These are phyloP conservation scores for Talaromyces sp. DNA, from an alignment of 2,329 filamentous ascomycete species.

Conservation along the genomic window DNA sequence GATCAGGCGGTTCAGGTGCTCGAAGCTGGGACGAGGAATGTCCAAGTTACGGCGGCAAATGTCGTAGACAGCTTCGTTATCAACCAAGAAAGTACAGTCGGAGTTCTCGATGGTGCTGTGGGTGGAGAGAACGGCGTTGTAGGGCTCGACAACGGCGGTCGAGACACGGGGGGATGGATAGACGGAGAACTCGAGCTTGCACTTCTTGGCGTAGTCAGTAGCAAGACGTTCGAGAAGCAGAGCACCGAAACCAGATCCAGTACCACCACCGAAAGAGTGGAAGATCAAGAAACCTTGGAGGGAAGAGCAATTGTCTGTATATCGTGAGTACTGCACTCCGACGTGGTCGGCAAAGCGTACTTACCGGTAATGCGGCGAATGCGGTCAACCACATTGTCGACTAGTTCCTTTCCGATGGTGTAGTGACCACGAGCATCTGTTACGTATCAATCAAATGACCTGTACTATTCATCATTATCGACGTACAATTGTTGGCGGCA, in stretches of 20 bases:
- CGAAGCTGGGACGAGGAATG: slow-evolving; percentile 61
- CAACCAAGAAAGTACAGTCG: slow-evolving; percentile 65
- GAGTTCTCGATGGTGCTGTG: slow-evolving; percentile 65
- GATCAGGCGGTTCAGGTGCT: slow-evolving; percentile 64
- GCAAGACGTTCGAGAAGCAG: slow-evolving; percentile 62
- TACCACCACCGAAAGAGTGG: slow-evolving; percentile 66
- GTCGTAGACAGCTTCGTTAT: slow-evolving; percentile 66
- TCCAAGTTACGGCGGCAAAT: slow-evolving; percentile 64
- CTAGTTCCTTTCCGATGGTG: slow-evolving; percentile 64
- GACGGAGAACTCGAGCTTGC: slow-evolving; percentile 63
- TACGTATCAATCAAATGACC: slow-evolving; percentile 20
- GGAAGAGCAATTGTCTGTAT: slow-evolving; percentile 60
- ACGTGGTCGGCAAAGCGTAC: slow-evolving; percentile 17
- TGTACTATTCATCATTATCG: not conserved
- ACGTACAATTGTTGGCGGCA: slow-evolving; percentile 63
- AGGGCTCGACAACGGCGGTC: slow-evolving; percentile 65
- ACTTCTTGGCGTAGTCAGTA: slow-evolving; percentile 65
- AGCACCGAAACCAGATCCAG: slow-evolving; percentile 63
- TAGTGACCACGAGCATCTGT: slow-evolving; percentile 64
- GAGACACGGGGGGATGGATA: slow-evolving; percentile 63
- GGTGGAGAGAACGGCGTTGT: slow-evolving; percentile 56
- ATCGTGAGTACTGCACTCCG: not conserved
- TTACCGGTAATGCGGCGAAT: slow-evolving; percentile 61
- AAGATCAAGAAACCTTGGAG: slow-evolving; percentile 66
- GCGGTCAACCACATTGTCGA: slow-evolving; percentile 61